Base-by-base conservation (phyloP, 179 eudicot species). In the Silene vulgaris region DNA sequence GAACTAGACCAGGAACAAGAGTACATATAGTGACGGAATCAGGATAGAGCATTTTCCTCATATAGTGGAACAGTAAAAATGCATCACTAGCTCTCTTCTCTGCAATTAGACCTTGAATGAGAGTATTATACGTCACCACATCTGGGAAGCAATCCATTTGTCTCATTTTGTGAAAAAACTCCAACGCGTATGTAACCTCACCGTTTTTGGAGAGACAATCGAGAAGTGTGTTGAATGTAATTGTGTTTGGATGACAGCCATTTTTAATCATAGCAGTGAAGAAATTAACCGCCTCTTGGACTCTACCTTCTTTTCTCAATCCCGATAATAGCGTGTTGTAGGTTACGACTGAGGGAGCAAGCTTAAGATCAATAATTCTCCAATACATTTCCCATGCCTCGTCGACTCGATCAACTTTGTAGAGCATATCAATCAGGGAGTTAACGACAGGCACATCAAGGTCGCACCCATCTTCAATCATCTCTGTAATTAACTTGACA, bases 181-280 rank as follows among this genome's bases (percentile, higher is more conserved):
- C 84, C 74, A 90, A 26, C 54, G 96, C 97, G 77, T 84, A 75
- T 83, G 86, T 81, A 65, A 92, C 86, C 82, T 88, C 89, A 60
- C 81, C 88, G 82, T 88, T 90, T 77, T 95, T 95, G 80, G 95
- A 92, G 72, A 95, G 92, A 78, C 97, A 89, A 82, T 95, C 96
- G 35, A 95, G 43, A 73, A 95, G 84, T 1, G 97, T 92, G 78
- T 95, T 92, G 69, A 81, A 95, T 54, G 97, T 88, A 76, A 95
- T 78, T 20, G 93, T 90, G 79, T 95, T 87, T 17, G 97, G 99
- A 71, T 77, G 80, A 76, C 90, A 88, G 21, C 95, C 90, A 76
- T 74, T 72, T 59, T 60, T 71, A 13, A 69, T 65, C 90, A 95
- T 89, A 82, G 86, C 76, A 64, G 87, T 77, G 85, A 89, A 89